Conservation (phyloP, 306 rosid genomes). For the Rosa persica region DNA sequence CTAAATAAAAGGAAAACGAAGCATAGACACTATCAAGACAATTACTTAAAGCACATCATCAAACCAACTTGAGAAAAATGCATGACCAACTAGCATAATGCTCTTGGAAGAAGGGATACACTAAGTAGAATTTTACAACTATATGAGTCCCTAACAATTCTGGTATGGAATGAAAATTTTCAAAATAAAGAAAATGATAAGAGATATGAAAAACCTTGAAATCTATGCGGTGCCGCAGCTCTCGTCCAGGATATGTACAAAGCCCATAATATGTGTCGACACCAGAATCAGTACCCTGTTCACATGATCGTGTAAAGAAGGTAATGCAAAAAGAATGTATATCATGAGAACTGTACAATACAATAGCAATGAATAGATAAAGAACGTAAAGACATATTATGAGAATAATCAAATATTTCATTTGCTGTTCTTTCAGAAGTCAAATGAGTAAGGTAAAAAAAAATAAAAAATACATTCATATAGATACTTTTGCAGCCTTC, state of each 20-base stretch:
- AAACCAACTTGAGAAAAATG: background rate
- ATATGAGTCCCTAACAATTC: background rate
- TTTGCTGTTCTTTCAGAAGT: background rate
- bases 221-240: conserved; percentile 84
- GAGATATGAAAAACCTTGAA: conserved; percentile 54
- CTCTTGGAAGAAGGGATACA: background rate
- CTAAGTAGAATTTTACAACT: background rate
- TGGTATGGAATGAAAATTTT: background rate
- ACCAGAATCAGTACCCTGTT: conserved; percentile 83
- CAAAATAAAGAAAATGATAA: background rate
- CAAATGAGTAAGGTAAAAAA: background rate
- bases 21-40: background rate
- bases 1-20: conserved; percentile 33
- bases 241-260: conserved; percentile 85
- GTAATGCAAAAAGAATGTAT: background rate
- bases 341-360: background rate
- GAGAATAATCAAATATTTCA: background rate
- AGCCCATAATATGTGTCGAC: conserved; percentile 95
- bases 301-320: conserved; percentile 20
- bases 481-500: conserved; percentile 1
- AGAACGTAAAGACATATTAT: background rate
- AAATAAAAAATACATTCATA: background rate
- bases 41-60: background rate
- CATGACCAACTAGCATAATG: background rate
- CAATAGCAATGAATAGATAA: background rate